Percentiles rank a stretch among this genome's conserved stretches.
These are phyloP conservation scores for Nakazawaea ernobii DNA, from an alignment of 805 yeast genomes.

Conservation along the genomic window DNA sequence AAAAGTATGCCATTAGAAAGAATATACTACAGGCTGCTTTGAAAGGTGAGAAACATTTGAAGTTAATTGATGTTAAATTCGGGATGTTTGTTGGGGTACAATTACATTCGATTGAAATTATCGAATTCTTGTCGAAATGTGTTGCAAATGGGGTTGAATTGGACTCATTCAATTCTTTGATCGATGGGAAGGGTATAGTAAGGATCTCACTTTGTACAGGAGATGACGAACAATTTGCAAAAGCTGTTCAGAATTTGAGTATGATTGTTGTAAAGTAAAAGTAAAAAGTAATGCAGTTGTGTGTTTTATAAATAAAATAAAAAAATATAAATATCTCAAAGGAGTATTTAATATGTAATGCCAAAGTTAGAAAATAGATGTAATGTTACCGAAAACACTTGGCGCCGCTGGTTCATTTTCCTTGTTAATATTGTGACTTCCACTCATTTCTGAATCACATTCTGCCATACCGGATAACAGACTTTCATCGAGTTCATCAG, in stretches of 20 bases:
- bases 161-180: neutral
- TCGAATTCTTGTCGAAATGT: neutral
- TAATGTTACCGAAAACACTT: conserved; percentile 9
- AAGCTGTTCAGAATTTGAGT: neutral
- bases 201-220: conserved; percentile 1
- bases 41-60: conserved; percentile 11
- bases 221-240: neutral
- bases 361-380: conserved; percentile 3
- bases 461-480: too few relatives aligned
- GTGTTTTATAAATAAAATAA: too few relatives aligned
- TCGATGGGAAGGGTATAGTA: neutral
- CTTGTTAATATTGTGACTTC: neutral
- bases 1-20: neutral
- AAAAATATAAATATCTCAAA: neutral
- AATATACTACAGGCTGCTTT: neutral
- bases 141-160: neutral
- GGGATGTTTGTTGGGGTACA: conserved; percentile 54
- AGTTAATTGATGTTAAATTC: conserved; percentile 41
- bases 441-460: neutral
- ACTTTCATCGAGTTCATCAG: too few relatives aligned
- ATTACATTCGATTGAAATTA: neutral
- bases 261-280: neutral
- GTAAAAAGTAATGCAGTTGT: neutral
- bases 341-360: neutral
- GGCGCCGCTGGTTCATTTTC: conserved; percentile 1